Conservation (phyloP, 352 stramenopile species). For the Sclerospora graminicola region DNA sequence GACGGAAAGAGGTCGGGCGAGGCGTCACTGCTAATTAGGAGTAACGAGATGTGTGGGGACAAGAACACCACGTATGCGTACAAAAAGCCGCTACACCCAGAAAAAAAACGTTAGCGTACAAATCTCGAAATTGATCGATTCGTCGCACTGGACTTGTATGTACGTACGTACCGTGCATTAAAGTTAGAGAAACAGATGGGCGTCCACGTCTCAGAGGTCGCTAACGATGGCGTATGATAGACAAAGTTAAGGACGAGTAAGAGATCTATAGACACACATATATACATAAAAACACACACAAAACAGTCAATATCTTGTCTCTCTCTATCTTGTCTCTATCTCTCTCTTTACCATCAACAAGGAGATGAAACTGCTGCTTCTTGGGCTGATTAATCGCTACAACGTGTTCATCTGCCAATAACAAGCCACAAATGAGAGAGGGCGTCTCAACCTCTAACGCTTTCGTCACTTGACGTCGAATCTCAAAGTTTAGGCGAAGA, state of each 20-base stretch:
- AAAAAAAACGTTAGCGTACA: not conserved
- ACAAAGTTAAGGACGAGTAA: conserved; percentile 61
- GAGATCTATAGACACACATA: conserved; percentile 31
- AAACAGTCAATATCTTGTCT: not conserved
- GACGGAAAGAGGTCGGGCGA: conserved; percentile 56
- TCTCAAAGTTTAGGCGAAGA: conserved; percentile 29
- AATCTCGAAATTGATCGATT: not conserved
- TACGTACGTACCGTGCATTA: conserved; percentile 47
- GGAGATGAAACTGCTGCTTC: conserved; percentile 54
- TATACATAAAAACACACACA: not conserved
- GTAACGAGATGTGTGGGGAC: conserved; percentile 34
- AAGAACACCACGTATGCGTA: conserved; percentile 71
- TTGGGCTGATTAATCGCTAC: conserved; percentile 47
- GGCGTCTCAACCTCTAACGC: conserved; percentile 34
- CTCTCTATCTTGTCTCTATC: not conserved
- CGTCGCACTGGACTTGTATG: no score
- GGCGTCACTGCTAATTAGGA: conserved; percentile 61
- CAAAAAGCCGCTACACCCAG: conserved; percentile 40
- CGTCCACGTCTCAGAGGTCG: conserved; percentile 59
- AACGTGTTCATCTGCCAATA: conserved; percentile 37
- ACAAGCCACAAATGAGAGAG: conserved; percentile 48
- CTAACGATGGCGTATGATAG: conserved; percentile 53
- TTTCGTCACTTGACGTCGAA: conserved; percentile 32
- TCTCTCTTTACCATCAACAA: conserved; percentile 36
- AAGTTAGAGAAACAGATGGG: conserved; percentile 58